Conservation (phyloP, 2,329 filamentous ascomycete genomes). For the Elsinoe arachidis region DNA sequence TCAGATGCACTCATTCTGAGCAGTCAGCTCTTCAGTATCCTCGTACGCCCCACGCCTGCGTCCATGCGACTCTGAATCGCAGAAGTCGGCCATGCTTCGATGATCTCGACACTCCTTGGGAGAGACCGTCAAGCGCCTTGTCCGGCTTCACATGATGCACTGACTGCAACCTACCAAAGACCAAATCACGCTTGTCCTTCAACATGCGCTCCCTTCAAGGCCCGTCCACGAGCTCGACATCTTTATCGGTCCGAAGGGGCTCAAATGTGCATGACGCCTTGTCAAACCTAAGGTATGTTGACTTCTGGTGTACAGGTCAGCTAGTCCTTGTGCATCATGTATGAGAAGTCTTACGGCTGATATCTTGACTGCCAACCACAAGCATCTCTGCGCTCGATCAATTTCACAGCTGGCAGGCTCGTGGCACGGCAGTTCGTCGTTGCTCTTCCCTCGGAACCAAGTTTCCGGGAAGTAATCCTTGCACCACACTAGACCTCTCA, state of each 20-base stretch:
- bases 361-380: constrained; percentile 22
- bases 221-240: background rate
- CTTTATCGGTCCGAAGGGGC: background rate
- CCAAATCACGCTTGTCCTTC: too few relatives aligned
- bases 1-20: too few relatives aligned
- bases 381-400: constrained; percentile 45
- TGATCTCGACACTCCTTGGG: too few relatives aligned
- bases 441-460: constrained; percentile 55
- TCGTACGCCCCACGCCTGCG: too few relatives aligned
- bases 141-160: too few relatives aligned
- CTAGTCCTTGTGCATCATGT: background rate
- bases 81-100: too few relatives aligned
- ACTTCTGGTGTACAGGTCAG: constrained; percentile 12
- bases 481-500: constrained; percentile 55
- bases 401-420: constrained; percentile 52
- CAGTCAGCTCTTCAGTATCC: too few relatives aligned
- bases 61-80: too few relatives aligned
- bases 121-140: too few relatives aligned
- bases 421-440: constrained; percentile 60
- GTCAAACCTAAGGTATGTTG: constrained; percentile 20
- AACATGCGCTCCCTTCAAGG: background rate
- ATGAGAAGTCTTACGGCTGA: constrained; percentile 11
- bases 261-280: background rate
- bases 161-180: too few relatives aligned
- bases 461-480: constrained; percentile 49